Evolutionary conservation across 2,329 filamentous ascomycete genomes (phyloP).

Genomic region (Corynespora cassiicola): DNA sequence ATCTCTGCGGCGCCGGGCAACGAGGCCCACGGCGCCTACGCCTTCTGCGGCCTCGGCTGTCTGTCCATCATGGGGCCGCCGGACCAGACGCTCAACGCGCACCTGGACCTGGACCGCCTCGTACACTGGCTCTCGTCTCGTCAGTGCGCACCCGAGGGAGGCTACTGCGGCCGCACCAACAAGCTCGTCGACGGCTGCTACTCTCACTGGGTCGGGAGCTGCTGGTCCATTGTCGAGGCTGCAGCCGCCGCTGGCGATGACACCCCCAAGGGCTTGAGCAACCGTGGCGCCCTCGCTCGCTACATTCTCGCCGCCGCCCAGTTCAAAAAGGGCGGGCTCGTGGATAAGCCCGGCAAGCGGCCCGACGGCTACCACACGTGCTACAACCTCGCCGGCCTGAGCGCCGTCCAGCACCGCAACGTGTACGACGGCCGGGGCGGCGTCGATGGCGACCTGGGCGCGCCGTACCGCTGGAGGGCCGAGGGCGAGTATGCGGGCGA

Average conservation of each 20-base stretch:
- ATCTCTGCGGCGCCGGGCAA: constrained; percentile 84
- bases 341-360: constrained; percentile 90
- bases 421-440: constrained; percentile 51
- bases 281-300: constrained; percentile 80
- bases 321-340: constrained; percentile 77
- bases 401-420: constrained; percentile 75
- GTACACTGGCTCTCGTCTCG: constrained; percentile 88
- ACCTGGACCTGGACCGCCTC: constrained; percentile 77
- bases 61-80: constrained; percentile 85
- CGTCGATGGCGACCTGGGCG: constrained; percentile 38
- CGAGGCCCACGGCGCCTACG: constrained; percentile 96
- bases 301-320: constrained; percentile 94
- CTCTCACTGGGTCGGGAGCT: constrained; percentile 95
- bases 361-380: constrained; percentile 93
- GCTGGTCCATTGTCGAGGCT: constrained; percentile 90
- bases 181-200: constrained; percentile 99
- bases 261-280: constrained; percentile 72
- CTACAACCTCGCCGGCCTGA: constrained; percentile 87
- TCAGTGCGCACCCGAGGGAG: constrained; percentile 90
- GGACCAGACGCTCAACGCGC: constrained; percentile 74
- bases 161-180: constrained; percentile 92
- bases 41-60: constrained; percentile 91
- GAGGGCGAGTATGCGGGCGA: constrained; percentile 58
- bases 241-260: constrained; percentile 57
- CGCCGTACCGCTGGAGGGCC: constrained; percentile 54